Evolutionary conservation across 805 yeast genomes (phyloP), one percentile per base, ranked within the genome.

Genomic region (Wickerhamomyces ciferrii): DNA sequence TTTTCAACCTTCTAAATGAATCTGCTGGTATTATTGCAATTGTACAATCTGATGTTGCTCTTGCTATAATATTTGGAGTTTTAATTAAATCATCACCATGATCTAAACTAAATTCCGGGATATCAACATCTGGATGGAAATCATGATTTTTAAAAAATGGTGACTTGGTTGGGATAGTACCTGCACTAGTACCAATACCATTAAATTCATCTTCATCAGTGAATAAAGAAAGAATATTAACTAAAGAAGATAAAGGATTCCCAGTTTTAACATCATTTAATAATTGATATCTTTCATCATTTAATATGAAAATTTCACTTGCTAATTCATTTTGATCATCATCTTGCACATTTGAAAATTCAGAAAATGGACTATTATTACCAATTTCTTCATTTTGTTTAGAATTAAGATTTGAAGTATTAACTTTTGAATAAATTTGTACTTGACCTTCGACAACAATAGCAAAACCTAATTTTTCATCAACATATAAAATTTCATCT

Each of bases 361-460:
- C 42, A n/a, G 7, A 14, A 10, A 7, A 27, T 13, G 31, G 31
- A 13, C 15, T n/a, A n/a, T n/a, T n/a, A n/a, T n/a, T n/a, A n/a
- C n/a, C n/a, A n/a, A n/a, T 42, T 45, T 5, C 35, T 23, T 8
- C 15, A 13, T 15, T 9, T 34, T 18, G 20, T 18, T 18, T 7
- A 10, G 20, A 21, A n/a, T 46, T 25, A 41, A 44, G 45, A n/a
- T 39, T 36, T 14, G 57, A 34, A 20, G 42, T 60, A 32, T 56
- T 59, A 2, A 83, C 67, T 50, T 78, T 79, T 41, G 83, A 81
- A 59, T 77, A 89, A 0, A 94, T 86, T 58, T 87, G 90, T 42
- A 92, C 78, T 13, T 82, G 76, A 1, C 99, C 99, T 55, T 91
- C 97, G 1, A 91, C 96, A 20, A 92, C 96, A 39, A 94, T 86